A percentile compares a stretch with the other conserved stretches of the same genome.
These are phyloP conservation scores for Lodderomyces beijingensis DNA, from an alignment of 1,139 yeast genomes.

Conservation along the genomic window DNA sequence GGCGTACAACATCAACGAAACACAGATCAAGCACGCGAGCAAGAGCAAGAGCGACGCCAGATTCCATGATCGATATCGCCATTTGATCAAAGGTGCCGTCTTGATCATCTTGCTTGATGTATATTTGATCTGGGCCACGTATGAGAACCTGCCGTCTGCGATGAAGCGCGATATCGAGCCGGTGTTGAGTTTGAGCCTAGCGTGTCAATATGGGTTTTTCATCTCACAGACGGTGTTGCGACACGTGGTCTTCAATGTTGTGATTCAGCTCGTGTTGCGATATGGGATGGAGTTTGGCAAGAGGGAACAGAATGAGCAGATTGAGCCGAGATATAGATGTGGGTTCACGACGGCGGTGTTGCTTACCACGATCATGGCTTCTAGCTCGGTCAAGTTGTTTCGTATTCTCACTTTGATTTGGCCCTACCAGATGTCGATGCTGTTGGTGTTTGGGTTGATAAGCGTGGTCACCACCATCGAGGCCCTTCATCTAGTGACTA, in stretches of 20 bases:
- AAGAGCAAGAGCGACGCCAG: neutral
- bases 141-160: slow-evolving; percentile 49
- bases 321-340: slow-evolving; percentile 1
- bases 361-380: slow-evolving; percentile 64
- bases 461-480: slow-evolving; percentile 64
- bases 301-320: neutral
- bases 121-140: slow-evolving; percentile 87
- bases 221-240: slow-evolving; percentile 59
- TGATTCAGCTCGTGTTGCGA: slow-evolving; percentile 41
- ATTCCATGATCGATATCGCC: slow-evolving; percentile 21
- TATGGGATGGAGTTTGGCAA: slow-evolving; percentile 28
- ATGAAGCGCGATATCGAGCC: slow-evolving; percentile 2
- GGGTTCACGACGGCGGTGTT: slow-evolving; percentile 36
- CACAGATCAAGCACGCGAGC: slow-evolving; percentile 13
- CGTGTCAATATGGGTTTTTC: slow-evolving; percentile 64
- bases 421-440: slow-evolving; percentile 85
- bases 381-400: slow-evolving; percentile 75
- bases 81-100: slow-evolving; percentile 48
- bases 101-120: slow-evolving; percentile 82
- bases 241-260: slow-evolving; percentile 48
- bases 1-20: slow-evolving; percentile 66
- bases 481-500: slow-evolving; percentile 49
- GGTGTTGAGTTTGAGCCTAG: slow-evolving; percentile 43
- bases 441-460: slow-evolving; percentile 55
- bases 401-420: slow-evolving; percentile 95